A percentile compares a stretch with the other conserved stretches of the same genome.
phyloP scores from a whole-genome alignment of 129 eudicot species.

The Centella asiatica region DNA sequence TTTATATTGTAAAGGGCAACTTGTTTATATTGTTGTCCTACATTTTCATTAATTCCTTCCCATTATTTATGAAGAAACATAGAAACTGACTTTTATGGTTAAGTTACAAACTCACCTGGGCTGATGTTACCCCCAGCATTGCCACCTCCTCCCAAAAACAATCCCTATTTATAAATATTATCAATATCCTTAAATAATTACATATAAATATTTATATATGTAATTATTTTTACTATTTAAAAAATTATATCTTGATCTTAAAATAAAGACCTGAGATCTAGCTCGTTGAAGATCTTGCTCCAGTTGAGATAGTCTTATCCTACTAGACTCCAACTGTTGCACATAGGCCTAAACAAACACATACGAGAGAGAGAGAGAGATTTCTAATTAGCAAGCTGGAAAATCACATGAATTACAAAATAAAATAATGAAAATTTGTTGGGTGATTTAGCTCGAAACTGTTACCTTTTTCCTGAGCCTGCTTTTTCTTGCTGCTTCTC shows the following conservation, averaged over 20 bases:
- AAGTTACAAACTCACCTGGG: conserved; percentile 49
- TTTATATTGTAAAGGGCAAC: not conserved
- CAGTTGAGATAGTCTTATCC: conserved; percentile 78
- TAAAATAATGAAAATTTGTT: not conserved
- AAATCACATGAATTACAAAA: not conserved
- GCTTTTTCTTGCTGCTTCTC: conserved; percentile 99
- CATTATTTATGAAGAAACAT: not conserved
- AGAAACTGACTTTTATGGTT: not conserved
- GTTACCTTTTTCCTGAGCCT: conserved; percentile 85
- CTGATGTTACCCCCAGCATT: conserved; percentile 60
- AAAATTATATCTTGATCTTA: not conserved
- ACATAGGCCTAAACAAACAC: conserved; percentile 64
- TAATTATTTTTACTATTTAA: not conserved
- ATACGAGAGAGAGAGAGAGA: not conserved
- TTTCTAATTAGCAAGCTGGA: not conserved
- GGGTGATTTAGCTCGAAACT: not conserved
- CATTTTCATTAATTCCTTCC: not conserved
- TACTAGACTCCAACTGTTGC: conserved; percentile 86
- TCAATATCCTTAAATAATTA: not conserved
- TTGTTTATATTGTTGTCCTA: not conserved
- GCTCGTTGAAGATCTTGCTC: conserved; percentile 93
- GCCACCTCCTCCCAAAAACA: conserved; percentile 66
- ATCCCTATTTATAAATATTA: conserved; percentile 37
- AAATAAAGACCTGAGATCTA: conserved; percentile 56
- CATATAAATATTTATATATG: not conserved